Evolutionary conservation across 176 grass and related monocot genomes (phyloP).

Genomic region (Avena atlantica): DNA sequence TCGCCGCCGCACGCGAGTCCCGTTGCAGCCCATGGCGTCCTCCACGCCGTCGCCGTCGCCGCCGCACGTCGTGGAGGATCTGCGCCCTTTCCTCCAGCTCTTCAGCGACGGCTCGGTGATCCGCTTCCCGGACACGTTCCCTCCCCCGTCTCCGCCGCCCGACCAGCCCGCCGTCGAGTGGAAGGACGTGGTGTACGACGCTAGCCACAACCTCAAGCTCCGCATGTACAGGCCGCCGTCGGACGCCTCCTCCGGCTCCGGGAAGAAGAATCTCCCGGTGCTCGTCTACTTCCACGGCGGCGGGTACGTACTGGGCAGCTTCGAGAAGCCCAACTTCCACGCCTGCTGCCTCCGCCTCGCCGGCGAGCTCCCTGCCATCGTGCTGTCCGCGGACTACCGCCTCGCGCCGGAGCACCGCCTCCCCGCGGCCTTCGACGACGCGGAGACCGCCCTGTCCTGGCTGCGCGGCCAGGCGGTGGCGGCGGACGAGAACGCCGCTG

Average conservation of each 20-base stretch:
- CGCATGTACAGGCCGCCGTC: conserved; percentile 30
- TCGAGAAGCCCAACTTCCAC: conserved; percentile 37
- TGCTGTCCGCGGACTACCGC: conserved; percentile 62
- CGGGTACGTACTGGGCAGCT: conserved; percentile 39
- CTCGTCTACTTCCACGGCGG: conserved; percentile 55
- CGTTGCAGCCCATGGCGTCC: conserved; percentile 10
- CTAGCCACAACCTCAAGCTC: conserved; percentile 20
- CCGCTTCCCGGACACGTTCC: neutral
- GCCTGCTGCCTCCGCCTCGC: conserved; percentile 43
- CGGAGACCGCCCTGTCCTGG: conserved; percentile 29
- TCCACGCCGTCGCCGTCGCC: neutral
- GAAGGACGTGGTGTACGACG: conserved; percentile 49
- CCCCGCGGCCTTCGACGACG: conserved; percentile 61
- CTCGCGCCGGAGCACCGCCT: conserved; percentile 72
- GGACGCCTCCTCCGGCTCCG: neutral
- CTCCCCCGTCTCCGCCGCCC: neutral
- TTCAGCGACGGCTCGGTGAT: conserved; percentile 35
- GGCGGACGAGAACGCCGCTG: neutral
- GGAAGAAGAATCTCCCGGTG: conserved; percentile 33
- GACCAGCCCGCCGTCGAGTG: neutral
- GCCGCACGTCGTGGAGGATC: conserved; percentile 22
- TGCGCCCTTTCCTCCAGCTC: conserved; percentile 18
- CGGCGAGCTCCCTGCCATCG: conserved; percentile 44
- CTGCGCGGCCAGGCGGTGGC: conserved; percentile 10
- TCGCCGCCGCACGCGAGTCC: neutral